Conservation (phyloP, 129 eudicot species). For the Apium graveolens region DNA sequence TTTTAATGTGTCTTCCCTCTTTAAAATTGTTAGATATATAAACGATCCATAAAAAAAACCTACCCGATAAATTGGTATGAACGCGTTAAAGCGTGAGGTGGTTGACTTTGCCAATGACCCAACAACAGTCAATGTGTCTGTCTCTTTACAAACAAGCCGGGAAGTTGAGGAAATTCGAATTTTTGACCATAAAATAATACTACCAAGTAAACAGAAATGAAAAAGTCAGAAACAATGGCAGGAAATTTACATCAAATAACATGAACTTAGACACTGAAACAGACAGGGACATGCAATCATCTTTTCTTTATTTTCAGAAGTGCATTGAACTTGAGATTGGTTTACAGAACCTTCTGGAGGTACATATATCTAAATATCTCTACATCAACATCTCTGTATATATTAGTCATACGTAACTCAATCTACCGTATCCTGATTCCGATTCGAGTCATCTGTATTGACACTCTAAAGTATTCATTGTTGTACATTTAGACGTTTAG, state of each 20-base stretch:
- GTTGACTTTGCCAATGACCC: neutral
- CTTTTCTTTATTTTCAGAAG: neutral
- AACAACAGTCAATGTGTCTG: neutral
- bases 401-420: neutral
- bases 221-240: neutral
- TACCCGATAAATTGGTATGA: too few species aligned
- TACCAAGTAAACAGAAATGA: neutral
- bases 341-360: neutral
- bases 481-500: too few species aligned
- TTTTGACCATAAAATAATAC: too few species aligned
- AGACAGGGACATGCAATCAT: neutral
- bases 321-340: neutral
- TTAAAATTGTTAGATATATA: too few species aligned
- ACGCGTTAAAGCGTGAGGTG: neutral
- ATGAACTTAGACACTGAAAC: neutral
- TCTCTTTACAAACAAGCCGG: neutral
- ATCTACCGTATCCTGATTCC: neutral
- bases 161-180: neutral
- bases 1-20: too few species aligned
- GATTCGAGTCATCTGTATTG: neutral
- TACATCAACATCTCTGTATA: neutral
- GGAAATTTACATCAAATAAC: neutral
- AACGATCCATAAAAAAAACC: too few species aligned
- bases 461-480: neutral
- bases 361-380: neutral